A percentile compares a stretch with the other conserved stretches of the same genome.
These are phyloP conservation scores for Favolaschia claudopus DNA, from an alignment of 768 basidiomycete species.

Conservation along the genomic window DNA sequence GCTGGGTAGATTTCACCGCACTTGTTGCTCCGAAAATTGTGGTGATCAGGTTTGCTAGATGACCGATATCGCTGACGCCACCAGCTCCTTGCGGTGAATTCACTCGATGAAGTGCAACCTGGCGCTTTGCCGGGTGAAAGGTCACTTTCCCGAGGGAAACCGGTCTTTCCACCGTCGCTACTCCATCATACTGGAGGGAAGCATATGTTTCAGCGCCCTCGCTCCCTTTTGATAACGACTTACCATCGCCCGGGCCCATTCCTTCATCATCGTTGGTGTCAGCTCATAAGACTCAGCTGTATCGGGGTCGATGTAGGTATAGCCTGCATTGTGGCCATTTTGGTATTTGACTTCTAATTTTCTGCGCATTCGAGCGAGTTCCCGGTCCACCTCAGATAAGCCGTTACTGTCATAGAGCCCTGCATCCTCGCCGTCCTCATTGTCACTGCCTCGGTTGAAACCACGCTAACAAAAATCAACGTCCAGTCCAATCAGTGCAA, in stretches of 20 bases:
- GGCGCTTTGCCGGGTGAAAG: background rate
- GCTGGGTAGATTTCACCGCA: too few relatives aligned
- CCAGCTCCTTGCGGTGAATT: too few relatives aligned
- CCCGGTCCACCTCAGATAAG: slow-evolving; percentile 17
- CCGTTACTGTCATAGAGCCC: too few relatives aligned
- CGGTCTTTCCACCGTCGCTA: background rate
- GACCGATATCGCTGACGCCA: background rate
- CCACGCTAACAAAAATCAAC: too few relatives aligned
- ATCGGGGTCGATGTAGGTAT: slow-evolving; percentile 20
- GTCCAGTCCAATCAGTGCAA: too few relatives aligned
- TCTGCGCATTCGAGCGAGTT: slow-evolving; percentile 18
- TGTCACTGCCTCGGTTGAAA: background rate
- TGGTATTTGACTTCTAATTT: slow-evolving; percentile 19
- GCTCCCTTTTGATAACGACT: background rate
- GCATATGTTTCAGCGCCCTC: background rate
- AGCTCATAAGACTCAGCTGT: slow-evolving; percentile 6
- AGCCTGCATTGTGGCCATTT: slow-evolving; percentile 21
- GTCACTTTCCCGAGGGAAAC: background rate
- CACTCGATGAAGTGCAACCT: slow-evolving; percentile 3
- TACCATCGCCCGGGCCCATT: slow-evolving; percentile 25
- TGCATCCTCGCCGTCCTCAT: background rate
- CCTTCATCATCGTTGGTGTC: slow-evolving; percentile 29
- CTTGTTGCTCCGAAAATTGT: background rate
- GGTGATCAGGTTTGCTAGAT: background rate
- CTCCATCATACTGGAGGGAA: background rate